Conservation (phyloP, 129 eudicot genomes). For the Lactuca sativa region DNA sequence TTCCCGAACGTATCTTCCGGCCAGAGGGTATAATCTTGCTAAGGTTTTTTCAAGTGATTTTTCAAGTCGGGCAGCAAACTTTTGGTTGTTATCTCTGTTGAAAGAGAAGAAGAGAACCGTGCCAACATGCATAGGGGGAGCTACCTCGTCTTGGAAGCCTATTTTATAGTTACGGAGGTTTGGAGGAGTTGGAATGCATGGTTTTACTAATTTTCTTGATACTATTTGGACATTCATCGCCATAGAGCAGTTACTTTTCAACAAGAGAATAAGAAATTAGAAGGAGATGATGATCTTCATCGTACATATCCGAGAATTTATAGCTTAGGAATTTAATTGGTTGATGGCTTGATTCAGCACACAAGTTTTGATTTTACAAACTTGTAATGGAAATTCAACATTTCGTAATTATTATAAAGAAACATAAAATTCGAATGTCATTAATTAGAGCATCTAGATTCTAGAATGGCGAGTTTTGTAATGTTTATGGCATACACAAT, state of each 20-base stretch:
- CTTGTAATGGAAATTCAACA: no score
- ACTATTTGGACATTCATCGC: constrained; percentile 22
- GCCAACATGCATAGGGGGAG: constrained; percentile 18
- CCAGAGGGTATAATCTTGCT: constrained; percentile 31
- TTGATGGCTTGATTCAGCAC: no score
- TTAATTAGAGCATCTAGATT: no score
- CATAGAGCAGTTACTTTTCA: not conserved
- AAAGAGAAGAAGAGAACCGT: constrained; percentile 22
- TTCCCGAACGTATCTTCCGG: constrained; percentile 18
- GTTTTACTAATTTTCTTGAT: constrained; percentile 18
- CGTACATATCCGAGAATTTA: no score
- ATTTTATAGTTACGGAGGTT: constrained; percentile 19
- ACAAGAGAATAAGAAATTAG: no score
- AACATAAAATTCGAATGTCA: no score
- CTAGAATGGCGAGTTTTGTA: no score
- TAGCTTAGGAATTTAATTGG: no score
- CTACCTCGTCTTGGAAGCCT: constrained; percentile 29
- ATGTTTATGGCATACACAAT: no score
- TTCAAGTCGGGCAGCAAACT: constrained; percentile 1
- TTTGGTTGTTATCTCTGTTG: not conserved
- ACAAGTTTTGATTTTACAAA: no score
- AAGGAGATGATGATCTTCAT: no score
- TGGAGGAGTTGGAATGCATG: constrained; percentile 31
- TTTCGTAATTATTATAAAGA: no score
- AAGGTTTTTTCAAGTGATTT: constrained; percentile 14